Conservation (phyloP, 345 rosid genomes). For the Hibiscus tridactylites region DNA sequence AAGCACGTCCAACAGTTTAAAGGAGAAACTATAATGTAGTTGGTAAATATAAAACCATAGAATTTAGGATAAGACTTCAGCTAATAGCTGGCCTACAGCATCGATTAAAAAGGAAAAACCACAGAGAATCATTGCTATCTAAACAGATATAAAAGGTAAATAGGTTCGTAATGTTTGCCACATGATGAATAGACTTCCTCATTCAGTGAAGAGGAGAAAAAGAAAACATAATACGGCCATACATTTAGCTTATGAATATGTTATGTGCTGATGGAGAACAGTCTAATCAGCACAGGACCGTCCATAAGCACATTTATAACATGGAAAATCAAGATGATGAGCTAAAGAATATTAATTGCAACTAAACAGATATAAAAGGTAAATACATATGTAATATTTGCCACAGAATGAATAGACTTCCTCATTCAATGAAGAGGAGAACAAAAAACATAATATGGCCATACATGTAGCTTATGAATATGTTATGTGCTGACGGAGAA, state of each 20-base stretch:
- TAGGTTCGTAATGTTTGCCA: not conserved
- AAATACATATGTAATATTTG: not conserved
- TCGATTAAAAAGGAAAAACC: not conserved
- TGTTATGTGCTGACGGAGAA: constrained; percentile 20
- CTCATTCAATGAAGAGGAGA: not conserved
- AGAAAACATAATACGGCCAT: not conserved
- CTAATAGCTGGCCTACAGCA: not conserved
- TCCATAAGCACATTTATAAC: not conserved
- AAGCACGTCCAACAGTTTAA: constrained; percentile 5
- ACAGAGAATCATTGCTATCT: not conserved
- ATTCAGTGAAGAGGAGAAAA: not conserved
- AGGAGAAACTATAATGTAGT: not conserved
- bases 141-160: too few relatives aligned
- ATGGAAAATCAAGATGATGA: not conserved
- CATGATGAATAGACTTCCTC: not conserved
- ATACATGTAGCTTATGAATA: constrained; percentile 17
- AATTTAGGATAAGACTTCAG: not conserved
- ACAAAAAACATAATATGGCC: not conserved
- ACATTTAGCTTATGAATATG: not conserved
- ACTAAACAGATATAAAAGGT: too few relatives aligned
- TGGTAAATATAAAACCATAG: not conserved
- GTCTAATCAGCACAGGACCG: not conserved
- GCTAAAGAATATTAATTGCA: too few relatives aligned
- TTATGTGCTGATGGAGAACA: not conserved
- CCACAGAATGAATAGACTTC: not conserved